Conservation (phyloP, 495 filamentous ascomycete species). For the Hypoxylon intermedium region DNA sequence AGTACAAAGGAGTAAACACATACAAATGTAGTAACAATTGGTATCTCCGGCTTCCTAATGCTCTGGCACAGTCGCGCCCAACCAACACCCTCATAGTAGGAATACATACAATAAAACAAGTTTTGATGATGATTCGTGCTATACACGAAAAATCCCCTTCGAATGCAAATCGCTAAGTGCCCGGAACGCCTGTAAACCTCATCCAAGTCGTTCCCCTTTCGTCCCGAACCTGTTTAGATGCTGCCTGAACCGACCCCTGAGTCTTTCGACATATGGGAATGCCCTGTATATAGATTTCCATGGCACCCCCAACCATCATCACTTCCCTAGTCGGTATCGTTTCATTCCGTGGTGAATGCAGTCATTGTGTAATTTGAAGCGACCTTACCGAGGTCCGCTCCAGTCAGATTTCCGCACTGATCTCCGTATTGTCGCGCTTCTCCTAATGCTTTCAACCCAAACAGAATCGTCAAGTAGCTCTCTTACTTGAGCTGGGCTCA, state of each 20-base stretch:
- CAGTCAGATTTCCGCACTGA: constrained; percentile 44
- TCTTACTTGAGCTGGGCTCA: constrained; percentile 80
- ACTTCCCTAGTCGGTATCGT: constrained; percentile 15
- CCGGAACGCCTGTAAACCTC: constrained; percentile 32
- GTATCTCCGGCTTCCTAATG: constrained; percentile 31
- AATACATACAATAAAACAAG: constrained; percentile 21
- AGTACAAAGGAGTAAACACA: constrained; percentile 15
- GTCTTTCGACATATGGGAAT: constrained; percentile 17
- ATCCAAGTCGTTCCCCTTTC: constrained; percentile 32
- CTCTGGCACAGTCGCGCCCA: constrained; percentile 8
- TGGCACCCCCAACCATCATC: constrained; percentile 1
- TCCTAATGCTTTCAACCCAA: constrained; percentile 90
- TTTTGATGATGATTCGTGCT: constrained; percentile 21
- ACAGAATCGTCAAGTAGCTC: constrained; percentile 83
- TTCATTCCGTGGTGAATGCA: constrained; percentile 25
- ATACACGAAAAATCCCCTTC: constrained; percentile 18
- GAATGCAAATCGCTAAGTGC: constrained; percentile 19
- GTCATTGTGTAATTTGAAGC: constrained; percentile 3
- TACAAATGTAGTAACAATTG: constrained; percentile 2
- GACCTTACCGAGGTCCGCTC: constrained; percentile 31
- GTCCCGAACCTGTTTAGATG: constrained; percentile 21
- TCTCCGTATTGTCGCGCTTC: constrained; percentile 81
- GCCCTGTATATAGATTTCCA: constrained; percentile 13
- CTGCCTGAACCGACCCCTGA: constrained; percentile 8
- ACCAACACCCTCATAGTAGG: constrained; percentile 5